Evolutionary conservation across 345 rosid genomes (phyloP), one percentile per base, ranked within the genome.

Genomic region (Lagerstroemia speciosa): DNA sequence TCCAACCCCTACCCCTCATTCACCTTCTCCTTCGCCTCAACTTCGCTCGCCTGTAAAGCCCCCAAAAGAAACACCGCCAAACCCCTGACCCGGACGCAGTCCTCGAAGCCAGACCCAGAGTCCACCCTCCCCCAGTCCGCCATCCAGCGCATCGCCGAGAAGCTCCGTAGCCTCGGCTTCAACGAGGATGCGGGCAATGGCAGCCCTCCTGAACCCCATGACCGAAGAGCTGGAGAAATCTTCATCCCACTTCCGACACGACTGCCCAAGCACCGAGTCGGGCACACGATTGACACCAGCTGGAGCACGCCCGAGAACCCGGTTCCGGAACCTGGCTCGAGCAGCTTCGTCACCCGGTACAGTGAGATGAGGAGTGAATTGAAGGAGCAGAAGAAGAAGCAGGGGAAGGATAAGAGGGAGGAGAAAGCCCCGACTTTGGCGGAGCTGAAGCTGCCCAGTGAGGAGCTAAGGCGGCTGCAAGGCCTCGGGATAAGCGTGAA

Each of bases 281-380:
- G 98, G 3, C 94, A 93, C 74, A 91, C 94, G n/a, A 73, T 93
- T 26, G 98, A 93, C 76, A 69, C 89, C 36, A 93, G 94, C 90
- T 93, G 98, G 98, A 87, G 91, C 81, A 82, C 92, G 32, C 97
- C 98, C 6, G 87, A 87, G 76, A 87, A 83, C 62, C 97, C 98
- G 1, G 90, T 90, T 8, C 93, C 95, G 10, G 78, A 67, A 2
- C 97, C 97, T 22, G 95, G 96, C 30, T 82, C 96, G 3, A 92
- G 93, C 29, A 76, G 81, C 50, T 84, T 87, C 29, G 82, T 92
- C 6, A 78, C 72, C 31, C 79, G 92, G 88, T 83, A 80, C 58
- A 77, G 82, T 68, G 84, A 83, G 76, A 15, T 86, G 83, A 86
- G 78, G 69, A 66, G 73, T 50, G 86, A 78, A 67, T 77, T 80